Base-by-base conservation (phyloP, 2,329 filamentous ascomycete species). In the Xylariaceae sp. region DNA sequence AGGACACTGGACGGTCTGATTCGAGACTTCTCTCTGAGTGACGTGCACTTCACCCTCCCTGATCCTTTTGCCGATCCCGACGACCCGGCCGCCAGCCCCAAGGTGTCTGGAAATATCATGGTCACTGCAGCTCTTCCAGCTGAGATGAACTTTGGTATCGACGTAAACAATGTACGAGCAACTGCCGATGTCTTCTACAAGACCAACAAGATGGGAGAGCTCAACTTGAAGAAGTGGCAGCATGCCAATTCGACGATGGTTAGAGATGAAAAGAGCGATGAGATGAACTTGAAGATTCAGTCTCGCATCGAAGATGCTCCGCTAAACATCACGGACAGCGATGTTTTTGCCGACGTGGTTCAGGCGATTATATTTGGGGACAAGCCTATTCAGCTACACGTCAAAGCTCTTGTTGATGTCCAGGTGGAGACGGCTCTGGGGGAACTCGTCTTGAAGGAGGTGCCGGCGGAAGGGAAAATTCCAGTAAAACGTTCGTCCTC, bases 401-500 rank as follows among this genome's bases (percentile, higher is more conserved):
- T 97, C 64, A 82, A 88, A 67, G 92, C 93, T 18, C 80, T 83
- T 49, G 91, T 97, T 59, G 90, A 96, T 73, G 89, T 92, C 64
- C 85, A 89, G 69, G 84, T 97, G 55, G 80, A 86, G 60, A 97
- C 92, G 35, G 87, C 88, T 30, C 80, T 99, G 64, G 94, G 94
- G 53, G 80, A 87, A 67, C 83, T 97, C 70, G 82, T 88, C 56
- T 78, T 97, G 69, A 90, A 90, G 74, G 86, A 88, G 66, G 88
- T 99, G 69, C 93, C 93, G 52, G 91, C 85, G 73, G 82, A 92
- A 78, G 92, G 94, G 68, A 84, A 87, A 70, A 87, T 99, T 71
- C 89, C 89, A 75, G 85, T 97, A 78, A 95, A 96, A 84, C 89
- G 92, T 96, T 88, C 86, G 92, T 90, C 80, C 75, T 80, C 68